Percentiles rank a stretch among this genome's conserved stretches.
phyloP scores from a whole-genome alignment of 2,329 filamentous ascomycete genomes.

The Ceratocystis alfenasii region DNA sequence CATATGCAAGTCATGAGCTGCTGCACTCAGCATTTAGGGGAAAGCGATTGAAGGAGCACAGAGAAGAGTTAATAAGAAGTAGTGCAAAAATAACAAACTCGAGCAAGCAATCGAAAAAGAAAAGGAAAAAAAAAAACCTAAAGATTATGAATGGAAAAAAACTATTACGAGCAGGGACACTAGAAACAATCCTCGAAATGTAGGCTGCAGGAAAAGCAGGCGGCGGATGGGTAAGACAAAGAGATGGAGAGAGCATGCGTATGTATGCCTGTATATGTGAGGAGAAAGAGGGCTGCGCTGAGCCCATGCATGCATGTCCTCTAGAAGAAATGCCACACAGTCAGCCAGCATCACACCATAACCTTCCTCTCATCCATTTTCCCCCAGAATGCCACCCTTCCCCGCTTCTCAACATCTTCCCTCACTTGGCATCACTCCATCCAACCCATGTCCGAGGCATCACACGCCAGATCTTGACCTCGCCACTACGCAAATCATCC shows the following conservation, averaged over 20 bases:
- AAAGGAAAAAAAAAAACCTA: background rate
- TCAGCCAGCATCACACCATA: background rate
- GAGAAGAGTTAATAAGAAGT: background rate
- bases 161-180: background rate
- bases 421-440: conserved; percentile 45
- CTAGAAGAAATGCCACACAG: background rate
- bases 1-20: background rate
- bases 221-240: too few relatives aligned
- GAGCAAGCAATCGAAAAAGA: background rate
- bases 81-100: background rate
- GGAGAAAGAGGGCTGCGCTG: background rate
- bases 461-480: conserved; percentile 94
- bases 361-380: background rate
- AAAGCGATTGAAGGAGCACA: background rate
- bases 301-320: background rate
- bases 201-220: background rate
- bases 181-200: background rate
- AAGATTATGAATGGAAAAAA: background rate
- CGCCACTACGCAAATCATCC: conserved; percentile 79
- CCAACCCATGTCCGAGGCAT: conserved; percentile 88
- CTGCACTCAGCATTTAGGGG: background rate
- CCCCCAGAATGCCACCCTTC: background rate
- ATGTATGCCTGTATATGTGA: too few relatives aligned
- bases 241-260: too few relatives aligned
- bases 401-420: background rate